Evolutionary conservation across 2,329 filamentous ascomycete species (phyloP).

Genomic region (Cladosporium sp.): DNA sequence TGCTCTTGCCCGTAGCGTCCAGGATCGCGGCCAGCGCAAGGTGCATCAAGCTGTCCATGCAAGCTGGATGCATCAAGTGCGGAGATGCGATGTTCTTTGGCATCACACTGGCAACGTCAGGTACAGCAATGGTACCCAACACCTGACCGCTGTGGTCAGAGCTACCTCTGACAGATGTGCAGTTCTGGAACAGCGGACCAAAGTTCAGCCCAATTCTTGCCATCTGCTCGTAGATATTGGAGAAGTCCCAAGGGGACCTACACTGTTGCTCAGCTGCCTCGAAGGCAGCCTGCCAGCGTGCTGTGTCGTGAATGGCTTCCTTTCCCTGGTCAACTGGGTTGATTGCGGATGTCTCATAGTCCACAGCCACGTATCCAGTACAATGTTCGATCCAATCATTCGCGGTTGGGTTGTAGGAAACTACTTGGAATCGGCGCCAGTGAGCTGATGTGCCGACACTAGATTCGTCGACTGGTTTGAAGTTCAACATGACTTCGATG

Average conservation of each 20-base stretch:
- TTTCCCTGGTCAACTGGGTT: background rate
- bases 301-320: background rate
- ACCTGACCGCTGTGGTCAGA: slow-evolving; percentile 1
- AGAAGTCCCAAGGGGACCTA: background rate
- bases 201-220: slow-evolving; percentile 16
- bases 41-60: slow-evolving; percentile 14
- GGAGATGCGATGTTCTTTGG: slow-evolving; percentile 2
- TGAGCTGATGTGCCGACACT: background rate
- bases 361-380: background rate
- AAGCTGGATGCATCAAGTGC: slow-evolving; percentile 9
- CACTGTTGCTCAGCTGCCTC: background rate
- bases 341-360: background rate
- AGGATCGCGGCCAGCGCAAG: slow-evolving; percentile 10
- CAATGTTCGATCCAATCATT: background rate
- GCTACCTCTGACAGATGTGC: slow-evolving; percentile 2
- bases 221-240: slow-evolving; percentile 12
- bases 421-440: background rate
- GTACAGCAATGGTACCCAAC: slow-evolving; percentile 7
- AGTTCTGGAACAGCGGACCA: slow-evolving; percentile 15
- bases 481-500: slow-evolving; percentile 45
- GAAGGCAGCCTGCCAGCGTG: background rate
- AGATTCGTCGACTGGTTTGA: background rate
- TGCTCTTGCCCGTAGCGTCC: slow-evolving; percentile 4
- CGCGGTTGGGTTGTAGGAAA: background rate
- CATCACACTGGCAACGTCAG: slow-evolving; percentile 10